Conservation (phyloP, 306 rosid genomes). For the Castanopsis chinensis region DNA sequence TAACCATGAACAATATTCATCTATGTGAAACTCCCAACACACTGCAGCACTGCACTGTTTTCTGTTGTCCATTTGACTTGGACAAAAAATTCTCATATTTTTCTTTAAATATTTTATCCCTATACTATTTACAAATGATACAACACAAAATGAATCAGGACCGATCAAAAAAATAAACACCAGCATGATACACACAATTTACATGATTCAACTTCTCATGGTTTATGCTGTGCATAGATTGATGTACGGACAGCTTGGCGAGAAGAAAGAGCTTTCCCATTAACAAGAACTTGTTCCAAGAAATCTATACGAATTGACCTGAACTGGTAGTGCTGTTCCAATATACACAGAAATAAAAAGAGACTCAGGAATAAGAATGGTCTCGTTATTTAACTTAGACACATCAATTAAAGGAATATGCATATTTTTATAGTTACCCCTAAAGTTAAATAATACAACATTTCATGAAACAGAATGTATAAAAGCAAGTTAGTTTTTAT, state of each 20-base stretch:
- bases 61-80: not conserved
- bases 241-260: slow-evolving; percentile 62
- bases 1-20: not conserved
- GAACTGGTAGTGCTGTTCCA: slow-evolving; percentile 64
- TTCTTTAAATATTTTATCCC: not conserved
- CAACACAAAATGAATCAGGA: not conserved
- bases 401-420: not conserved
- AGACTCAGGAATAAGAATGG: slow-evolving; percentile 20
- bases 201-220: slow-evolving; percentile 31
- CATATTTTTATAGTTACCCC: not conserved
- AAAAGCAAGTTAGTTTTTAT: not conserved
- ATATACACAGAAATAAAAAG: slow-evolving; percentile 12
- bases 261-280: slow-evolving; percentile 71
- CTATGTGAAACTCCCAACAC: not conserved
- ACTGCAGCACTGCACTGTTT: not conserved
- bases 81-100: not conserved
- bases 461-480: not conserved
- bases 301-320: slow-evolving; percentile 84
- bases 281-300: slow-evolving; percentile 78
- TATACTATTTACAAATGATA: slow-evolving; percentile 19
- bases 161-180: slow-evolving; percentile 7
- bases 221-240: slow-evolving; percentile 79
- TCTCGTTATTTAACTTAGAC: not conserved
- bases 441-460: not conserved
- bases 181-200: not conserved